A percentile compares a stretch with the other conserved stretches of the same genome.
phyloP scores from a whole-genome alignment of 441 rosid genomes.

The Bocquillonia castaneifolia region DNA sequence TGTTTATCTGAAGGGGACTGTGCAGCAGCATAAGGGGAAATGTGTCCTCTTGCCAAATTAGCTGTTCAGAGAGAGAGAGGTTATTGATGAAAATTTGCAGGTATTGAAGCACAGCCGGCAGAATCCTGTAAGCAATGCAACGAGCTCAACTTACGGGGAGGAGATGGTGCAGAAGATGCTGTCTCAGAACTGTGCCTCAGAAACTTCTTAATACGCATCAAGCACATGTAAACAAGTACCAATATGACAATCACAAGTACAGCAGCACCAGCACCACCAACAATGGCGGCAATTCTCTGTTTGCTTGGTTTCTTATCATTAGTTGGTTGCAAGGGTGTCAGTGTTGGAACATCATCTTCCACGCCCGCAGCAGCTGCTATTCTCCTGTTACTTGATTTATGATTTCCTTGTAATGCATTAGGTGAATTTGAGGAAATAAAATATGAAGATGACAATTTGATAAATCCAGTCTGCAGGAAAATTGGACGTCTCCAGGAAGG shows the following conservation, averaged over 20 bases:
- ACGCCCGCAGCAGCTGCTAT: slow-evolving; percentile 25
- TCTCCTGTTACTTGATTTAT: slow-evolving; percentile 28
- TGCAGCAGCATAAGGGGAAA: slow-evolving; percentile 23
- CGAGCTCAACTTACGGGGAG: slow-evolving; percentile 28
- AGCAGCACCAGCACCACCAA: slow-evolving; percentile 36
- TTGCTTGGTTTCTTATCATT: slow-evolving; percentile 31
- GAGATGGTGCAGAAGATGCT: slow-evolving; percentile 36
- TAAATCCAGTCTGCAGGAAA: slow-evolving; percentile 19
- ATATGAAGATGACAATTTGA: slow-evolving; percentile 15
- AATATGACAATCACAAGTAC: slow-evolving; percentile 33
- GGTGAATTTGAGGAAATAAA: slow-evolving; percentile 18
- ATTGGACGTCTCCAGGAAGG: slow-evolving; percentile 23
- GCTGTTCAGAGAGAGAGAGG: slow-evolving; percentile 19
- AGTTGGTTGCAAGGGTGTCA: slow-evolving; percentile 32
- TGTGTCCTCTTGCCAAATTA: slow-evolving; percentile 29
- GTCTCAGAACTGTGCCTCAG: slow-evolving; percentile 31
- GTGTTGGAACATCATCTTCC: slow-evolving; percentile 34
- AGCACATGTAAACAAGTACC: slow-evolving; percentile 36
- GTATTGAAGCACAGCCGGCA: neutral
- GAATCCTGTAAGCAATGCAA: neutral
- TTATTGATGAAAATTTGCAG: neutral
- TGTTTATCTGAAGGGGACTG: slow-evolving; percentile 19
- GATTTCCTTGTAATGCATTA: slow-evolving; percentile 24
- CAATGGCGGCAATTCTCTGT: slow-evolving; percentile 34
- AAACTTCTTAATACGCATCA: slow-evolving; percentile 34